Evolutionary conservation across 2,329 filamentous ascomycete species (phyloP).

Genomic region (Penicillium sp.): DNA sequence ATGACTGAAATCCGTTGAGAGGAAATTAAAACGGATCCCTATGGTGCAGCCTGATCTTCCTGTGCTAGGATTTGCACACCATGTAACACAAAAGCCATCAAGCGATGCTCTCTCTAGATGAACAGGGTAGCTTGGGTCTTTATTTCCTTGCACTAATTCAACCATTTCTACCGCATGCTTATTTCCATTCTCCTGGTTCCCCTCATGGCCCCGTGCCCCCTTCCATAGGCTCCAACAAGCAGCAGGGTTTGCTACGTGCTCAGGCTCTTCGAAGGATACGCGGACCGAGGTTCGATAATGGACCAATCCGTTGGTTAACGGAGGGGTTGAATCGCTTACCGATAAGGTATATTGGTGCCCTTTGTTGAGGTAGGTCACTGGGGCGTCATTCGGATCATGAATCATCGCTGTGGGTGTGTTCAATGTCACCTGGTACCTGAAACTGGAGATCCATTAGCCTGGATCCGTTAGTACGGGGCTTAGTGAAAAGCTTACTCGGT

Average conservation of each 20-base stretch:
- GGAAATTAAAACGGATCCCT: slow-evolving; percentile 88
- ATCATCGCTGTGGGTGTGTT: slow-evolving; percentile 1
- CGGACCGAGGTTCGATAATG: slow-evolving; percentile 71
- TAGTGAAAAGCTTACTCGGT: background rate
- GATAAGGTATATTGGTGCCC: background rate
- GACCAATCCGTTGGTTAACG: background rate
- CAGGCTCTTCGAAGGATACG: slow-evolving; percentile 88
- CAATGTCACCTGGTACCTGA: background rate
- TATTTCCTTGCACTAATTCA: background rate
- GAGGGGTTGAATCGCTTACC: background rate
- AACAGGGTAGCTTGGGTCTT: background rate
- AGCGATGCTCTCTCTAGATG: slow-evolving; percentile 3
- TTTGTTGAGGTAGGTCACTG: slow-evolving; percentile 9
- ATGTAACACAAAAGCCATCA: slow-evolving; percentile 13
- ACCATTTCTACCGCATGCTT: background rate
- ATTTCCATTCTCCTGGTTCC: background rate
- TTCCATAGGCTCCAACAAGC: slow-evolving; percentile 88
- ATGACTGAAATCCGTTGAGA: slow-evolving; percentile 94
- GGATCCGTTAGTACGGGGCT: background rate
- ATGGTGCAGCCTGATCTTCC: slow-evolving; percentile 70
- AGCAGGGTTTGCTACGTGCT: slow-evolving; percentile 75
- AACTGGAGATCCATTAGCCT: background rate
- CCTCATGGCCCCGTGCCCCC: slow-evolving; percentile 33
- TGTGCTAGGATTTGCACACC: slow-evolving; percentile 1
- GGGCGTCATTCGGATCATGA: background rate